phyloP scores from a whole-genome alignment of 208 protist genomes.

The Trypanosoma theileri region DNA sequence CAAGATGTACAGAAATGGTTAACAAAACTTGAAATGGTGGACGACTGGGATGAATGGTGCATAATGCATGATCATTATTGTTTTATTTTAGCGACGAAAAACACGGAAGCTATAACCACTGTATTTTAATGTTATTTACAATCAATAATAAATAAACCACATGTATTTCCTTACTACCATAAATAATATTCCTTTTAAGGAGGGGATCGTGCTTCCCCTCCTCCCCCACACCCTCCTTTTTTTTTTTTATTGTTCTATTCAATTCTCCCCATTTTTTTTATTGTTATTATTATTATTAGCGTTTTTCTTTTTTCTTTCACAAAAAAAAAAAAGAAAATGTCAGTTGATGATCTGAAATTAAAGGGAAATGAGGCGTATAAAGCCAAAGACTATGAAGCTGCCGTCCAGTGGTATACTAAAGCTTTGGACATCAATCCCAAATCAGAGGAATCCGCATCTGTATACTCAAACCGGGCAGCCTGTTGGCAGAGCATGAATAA shows the following conservation, averaged over 20 bases:
- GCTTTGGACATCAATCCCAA: conserved; percentile 79
- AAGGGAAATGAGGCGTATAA: conserved; percentile 93
- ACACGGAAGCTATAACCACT: conserved; percentile 35
- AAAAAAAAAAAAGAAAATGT: conserved; percentile 40
- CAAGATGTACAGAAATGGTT: conserved; percentile 57
- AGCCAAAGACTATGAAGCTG: conserved; percentile 82
- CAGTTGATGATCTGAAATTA: conserved; percentile 69
- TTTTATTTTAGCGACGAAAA: conserved; percentile 76
- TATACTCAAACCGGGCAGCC: conserved; percentile 91
- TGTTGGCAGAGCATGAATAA: conserved; percentile 80
- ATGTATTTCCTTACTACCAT: not conserved
- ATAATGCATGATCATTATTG: conserved; percentile 92
- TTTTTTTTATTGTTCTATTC: conserved; percentile 2
- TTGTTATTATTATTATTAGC: conserved; percentile 9
- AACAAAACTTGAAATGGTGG: conserved; percentile 87
- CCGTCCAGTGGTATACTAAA: conserved; percentile 91
- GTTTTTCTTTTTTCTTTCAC: conserved; percentile 3
- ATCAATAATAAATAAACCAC: not conserved
- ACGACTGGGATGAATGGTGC: conserved; percentile 93
- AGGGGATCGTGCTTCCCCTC: too few relatives aligned
- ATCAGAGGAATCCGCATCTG: conserved; percentile 65
- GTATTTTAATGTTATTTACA: conserved; percentile 22
- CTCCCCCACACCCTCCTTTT: not conserved
- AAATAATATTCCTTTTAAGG: not conserved
- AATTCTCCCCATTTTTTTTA: conserved; percentile 1